Evolutionary conservation across 2,329 filamentous ascomycete genomes (phyloP), one percentile per base, ranked within the genome.

Genomic region (Phialophora expanda): DNA sequence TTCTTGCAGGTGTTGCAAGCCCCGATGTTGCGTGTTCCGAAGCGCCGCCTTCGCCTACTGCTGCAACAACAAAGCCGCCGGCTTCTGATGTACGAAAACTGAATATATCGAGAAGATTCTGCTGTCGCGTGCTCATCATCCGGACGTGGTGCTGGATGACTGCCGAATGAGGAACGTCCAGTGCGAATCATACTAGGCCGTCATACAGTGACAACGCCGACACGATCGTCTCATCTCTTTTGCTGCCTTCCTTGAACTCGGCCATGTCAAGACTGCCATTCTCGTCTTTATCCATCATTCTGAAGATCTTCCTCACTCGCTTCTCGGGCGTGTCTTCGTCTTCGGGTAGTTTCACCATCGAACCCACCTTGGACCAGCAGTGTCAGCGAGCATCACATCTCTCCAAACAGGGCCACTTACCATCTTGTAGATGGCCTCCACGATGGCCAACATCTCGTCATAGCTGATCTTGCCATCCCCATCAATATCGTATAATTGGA

Each of bases 261-360:
- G 93, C 90, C 86, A 97, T 94, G 78, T 98, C 94, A 74, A 99
- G 82, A 76, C 91, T 96, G 73, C 94, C 95, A 77, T 98, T 98
- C 83, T 98, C 94, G 78, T 99, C 95, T 86, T 99, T 99, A 84
- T 99, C 95, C 95, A 99, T 99, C 95, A 98, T 98, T 75, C 90
- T 86, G 85, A 99, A 99, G 79, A 99, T 98, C 85, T 99, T 99
- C 80, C 86, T 89, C 69, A 99, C 95, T 70, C 95, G 90, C 84
- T 99, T 99, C 85, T 98, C 94, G 20, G 95, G 95, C 64, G 95
- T 99, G 81, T 99, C 94, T 83, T 99, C 95, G 81, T 99, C 95
- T 79, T 97, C 93, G 60, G 95, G 95, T 53, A 99, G 86, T 81
- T 98, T 98, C 74, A 99, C 95, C 95, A 99, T 99, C 60, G 93